phyloP scores from a whole-genome alignment of 2,329 filamentous ascomycete species.

The Pseudogymnoascus sp. region DNA sequence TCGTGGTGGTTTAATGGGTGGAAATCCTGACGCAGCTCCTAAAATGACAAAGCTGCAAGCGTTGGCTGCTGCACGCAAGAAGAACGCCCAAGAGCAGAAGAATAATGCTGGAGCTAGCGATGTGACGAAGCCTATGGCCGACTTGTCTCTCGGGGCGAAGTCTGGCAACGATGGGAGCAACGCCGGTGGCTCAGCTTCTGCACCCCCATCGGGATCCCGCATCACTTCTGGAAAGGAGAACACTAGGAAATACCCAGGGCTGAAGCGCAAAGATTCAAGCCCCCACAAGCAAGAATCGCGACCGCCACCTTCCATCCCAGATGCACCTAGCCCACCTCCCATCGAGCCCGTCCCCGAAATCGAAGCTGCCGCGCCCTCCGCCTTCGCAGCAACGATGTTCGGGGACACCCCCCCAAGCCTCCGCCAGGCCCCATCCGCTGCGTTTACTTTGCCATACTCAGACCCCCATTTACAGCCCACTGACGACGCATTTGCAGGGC shows the following conservation, averaged over 20 bases:
- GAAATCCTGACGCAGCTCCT: slow-evolving; percentile 51
- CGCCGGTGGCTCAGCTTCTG: not conserved
- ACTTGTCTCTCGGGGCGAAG: slow-evolving; percentile 10
- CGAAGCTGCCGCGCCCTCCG: slow-evolving; percentile 29
- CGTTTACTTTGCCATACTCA: slow-evolving; percentile 34
- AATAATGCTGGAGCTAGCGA: slow-evolving; percentile 13
- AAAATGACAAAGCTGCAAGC: slow-evolving; percentile 89
- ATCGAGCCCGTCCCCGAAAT: slow-evolving; percentile 14
- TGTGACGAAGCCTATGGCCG: slow-evolving; percentile 23
- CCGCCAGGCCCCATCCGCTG: slow-evolving; percentile 14
- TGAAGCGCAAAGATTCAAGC: slow-evolving; percentile 27
- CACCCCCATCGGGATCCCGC: not conserved
- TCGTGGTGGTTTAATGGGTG: slow-evolving; percentile 67
- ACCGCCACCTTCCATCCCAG: slow-evolving; percentile 9
- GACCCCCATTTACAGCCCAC: slow-evolving; percentile 34
- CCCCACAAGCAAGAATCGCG: slow-evolving; percentile 23
- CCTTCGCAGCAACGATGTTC: slow-evolving; percentile 36
- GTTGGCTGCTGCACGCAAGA: slow-evolving; percentile 76
- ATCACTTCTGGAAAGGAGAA: slow-evolving; percentile 8
- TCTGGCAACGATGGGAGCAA: not conserved
- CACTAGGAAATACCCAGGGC: slow-evolving; percentile 22
- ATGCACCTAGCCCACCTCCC: slow-evolving; percentile 6
- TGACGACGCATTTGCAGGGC: slow-evolving; percentile 62
- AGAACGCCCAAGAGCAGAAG: slow-evolving; percentile 62
- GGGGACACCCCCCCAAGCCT: slow-evolving; percentile 23